A percentile compares a stretch with the other conserved stretches of the same genome.
phyloP scores from a whole-genome alignment of 306 rosid genomes.

The Potentilla sterilis region DNA sequence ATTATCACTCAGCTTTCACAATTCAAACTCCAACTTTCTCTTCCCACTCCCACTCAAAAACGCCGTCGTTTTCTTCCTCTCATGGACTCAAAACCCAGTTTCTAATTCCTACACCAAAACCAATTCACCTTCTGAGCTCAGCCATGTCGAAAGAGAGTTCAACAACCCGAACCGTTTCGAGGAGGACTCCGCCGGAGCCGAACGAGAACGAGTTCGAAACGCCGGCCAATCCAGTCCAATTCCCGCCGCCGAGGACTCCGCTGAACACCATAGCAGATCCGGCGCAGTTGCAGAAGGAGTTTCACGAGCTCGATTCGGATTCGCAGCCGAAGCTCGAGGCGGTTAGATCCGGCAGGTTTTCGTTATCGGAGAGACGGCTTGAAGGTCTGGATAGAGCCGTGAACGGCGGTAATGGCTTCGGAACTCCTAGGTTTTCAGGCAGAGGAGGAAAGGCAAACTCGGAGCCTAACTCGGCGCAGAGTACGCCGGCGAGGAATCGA shows the following conservation, averaged over 20 bases:
- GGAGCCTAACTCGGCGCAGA: constrained; percentile 71
- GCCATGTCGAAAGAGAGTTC: constrained; percentile 21
- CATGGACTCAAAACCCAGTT: not conserved
- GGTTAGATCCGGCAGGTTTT: constrained; percentile 29
- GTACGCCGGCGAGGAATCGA: constrained; percentile 61
- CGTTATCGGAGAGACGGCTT: constrained; percentile 27
- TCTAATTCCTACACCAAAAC: not conserved
- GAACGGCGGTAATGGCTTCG: constrained; percentile 23
- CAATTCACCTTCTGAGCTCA: constrained; percentile 2
- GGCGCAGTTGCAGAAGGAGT: constrained; percentile 46
- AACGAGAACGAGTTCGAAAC: constrained; percentile 68
- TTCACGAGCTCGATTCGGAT: constrained; percentile 32
- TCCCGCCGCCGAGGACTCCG: constrained; percentile 76
- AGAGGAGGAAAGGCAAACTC: constrained; percentile 49
- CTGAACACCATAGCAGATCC: constrained; percentile 74
- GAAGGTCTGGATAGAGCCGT: constrained; percentile 37
- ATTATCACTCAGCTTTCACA: not conserved
- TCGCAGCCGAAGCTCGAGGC: constrained; percentile 39
- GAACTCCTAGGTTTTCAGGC: constrained; percentile 39
- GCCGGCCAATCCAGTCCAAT: constrained; percentile 34
- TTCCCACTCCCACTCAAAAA: not conserved
- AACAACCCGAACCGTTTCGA: constrained; percentile 4
- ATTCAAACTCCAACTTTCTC: constrained; percentile 15
- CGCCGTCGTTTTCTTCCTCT: constrained; percentile 3
- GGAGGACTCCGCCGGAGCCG: constrained; percentile 29